Evolutionary conservation across 139 green algal genomes (phyloP), one percentile per base, ranked within the genome.

Genomic region (Micromonas commoda): DNA sequence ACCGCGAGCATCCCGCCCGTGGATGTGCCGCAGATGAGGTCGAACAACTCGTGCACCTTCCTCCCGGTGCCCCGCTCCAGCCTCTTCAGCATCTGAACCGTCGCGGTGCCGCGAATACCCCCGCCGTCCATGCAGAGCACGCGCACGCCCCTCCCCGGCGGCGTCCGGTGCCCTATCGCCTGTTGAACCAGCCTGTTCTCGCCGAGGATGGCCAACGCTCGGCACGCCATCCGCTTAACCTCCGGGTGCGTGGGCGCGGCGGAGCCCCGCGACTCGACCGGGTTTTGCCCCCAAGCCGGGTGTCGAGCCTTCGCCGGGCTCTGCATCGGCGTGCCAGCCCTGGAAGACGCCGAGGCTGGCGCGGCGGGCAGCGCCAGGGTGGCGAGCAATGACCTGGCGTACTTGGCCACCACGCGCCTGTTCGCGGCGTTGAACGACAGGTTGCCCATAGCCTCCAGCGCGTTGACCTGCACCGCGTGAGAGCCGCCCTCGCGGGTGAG

Each of bases 41-140:
- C 94, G 82, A 97, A 98, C 76, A 97, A 73, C 65, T 91, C 85
- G 64, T 87, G 84, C 9, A 97, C 87, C 26, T 77, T 84, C 28
- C 72, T 77, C 0, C 87, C 89, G 0, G 85, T 89, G 37, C 85
- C 81, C 4, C 60, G 28, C 85, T 97, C 89, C 38, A 97, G 77
- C 68, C 91, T 63, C 2, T 80, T 64, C 77, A 97, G 86, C 85
- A 93, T 85, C 19, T 80, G 77, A 28, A 97, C 82, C 23, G 91
- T 93, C 29, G 88, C 82, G 35, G 97, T 82, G 32, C 92, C 91
- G 57, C 87, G 86, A 90, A 97, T 97, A 79, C 93, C 93, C n/a
- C 93, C 93, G 3, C 93, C 93, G 76, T 98, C 94, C 87, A 98
- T 88, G 39, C 88, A 86, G 23, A 98, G 82, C 26, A 98, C 87